Evolutionary conservation across 352 stramenopile genomes (phyloP).

Genomic region (Phytopythium vexans): DNA sequence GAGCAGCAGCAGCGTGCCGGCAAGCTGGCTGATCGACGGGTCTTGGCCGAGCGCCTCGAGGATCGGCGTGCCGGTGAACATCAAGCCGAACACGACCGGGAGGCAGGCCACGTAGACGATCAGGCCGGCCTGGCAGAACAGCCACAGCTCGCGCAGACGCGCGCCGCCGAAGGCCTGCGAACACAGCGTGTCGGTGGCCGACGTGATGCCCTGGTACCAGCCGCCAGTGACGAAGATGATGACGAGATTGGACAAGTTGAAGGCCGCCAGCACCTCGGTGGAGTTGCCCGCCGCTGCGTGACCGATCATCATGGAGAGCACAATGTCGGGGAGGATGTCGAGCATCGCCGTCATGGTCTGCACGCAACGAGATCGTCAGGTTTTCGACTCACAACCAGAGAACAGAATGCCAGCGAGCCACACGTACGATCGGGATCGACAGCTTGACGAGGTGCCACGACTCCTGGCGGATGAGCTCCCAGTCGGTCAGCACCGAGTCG

Average conservation of each 20-base stretch:
- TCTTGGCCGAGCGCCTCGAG: slow-evolving; percentile 40
- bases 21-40: slow-evolving; percentile 21
- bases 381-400: no score
- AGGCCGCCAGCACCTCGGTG: slow-evolving; percentile 32
- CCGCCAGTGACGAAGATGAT: slow-evolving; percentile 27
- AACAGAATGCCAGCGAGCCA: no score
- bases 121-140: slow-evolving; percentile 43
- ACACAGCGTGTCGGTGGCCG: slow-evolving; percentile 42
- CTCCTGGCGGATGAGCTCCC: slow-evolving; percentile 15
- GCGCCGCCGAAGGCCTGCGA: slow-evolving; percentile 41
- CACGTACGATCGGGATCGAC: slow-evolving; percentile 13
- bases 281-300: slow-evolving; percentile 23
- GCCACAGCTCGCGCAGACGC: slow-evolving; percentile 33
- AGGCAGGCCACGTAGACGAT: slow-evolving; percentile 24
- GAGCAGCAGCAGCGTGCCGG: slow-evolving; percentile 25
- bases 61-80: slow-evolving; percentile 25
- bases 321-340: slow-evolving; percentile 30
- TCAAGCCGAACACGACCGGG: slow-evolving; percentile 19
- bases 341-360: slow-evolving; percentile 30
- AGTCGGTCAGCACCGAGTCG: slow-evolving; percentile 14
- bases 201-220: slow-evolving; percentile 28
- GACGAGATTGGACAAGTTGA: slow-evolving; percentile 19
- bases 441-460: slow-evolving; percentile 13
- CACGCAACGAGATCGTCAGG: no score
- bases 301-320: slow-evolving; percentile 35